phyloP scores from a whole-genome alignment of 306 rosid genomes.

The Cucumis melo region DNA sequence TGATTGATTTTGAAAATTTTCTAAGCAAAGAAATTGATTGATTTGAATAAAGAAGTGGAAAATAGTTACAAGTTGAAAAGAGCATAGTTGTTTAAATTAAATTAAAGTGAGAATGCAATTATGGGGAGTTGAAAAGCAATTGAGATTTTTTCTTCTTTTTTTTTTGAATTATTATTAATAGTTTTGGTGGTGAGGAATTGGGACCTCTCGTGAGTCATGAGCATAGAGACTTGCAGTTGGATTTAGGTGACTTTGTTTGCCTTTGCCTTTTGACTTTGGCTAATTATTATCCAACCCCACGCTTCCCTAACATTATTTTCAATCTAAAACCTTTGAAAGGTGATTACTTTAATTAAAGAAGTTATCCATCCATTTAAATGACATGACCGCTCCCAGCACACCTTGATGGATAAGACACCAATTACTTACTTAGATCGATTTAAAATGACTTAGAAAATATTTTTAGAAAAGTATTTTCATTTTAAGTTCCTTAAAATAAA shows the following conservation, averaged over 20 bases:
- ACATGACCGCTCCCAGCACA: no score
- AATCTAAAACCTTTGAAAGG: neutral
- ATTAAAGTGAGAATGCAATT: neutral
- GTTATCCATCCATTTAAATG: no score
- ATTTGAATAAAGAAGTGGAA: conserved; percentile 3
- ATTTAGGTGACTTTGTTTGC: neutral
- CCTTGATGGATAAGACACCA: no score
- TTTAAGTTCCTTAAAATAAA: no score
- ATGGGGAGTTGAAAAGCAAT: neutral
- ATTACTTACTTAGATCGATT: no score
- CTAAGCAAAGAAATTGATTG: neutral
- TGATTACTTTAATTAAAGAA: neutral
- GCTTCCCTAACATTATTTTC: neutral
- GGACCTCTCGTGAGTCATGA: neutral
- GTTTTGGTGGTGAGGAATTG: neutral
- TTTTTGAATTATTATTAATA: neutral
- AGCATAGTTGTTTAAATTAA: neutral
- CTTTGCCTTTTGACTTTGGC: neutral
- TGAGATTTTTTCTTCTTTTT: neutral
- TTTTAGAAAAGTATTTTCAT: no score
- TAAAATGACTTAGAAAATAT: no score
- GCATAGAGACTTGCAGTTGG: neutral
- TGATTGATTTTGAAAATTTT: neutral
- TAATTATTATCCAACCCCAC: neutral
- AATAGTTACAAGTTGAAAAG: neutral